Evolutionary conservation across 495 filamentous ascomycete species (phyloP), one percentile per base, ranked within the genome.

Genomic region (Trichoderma gamsii): DNA sequence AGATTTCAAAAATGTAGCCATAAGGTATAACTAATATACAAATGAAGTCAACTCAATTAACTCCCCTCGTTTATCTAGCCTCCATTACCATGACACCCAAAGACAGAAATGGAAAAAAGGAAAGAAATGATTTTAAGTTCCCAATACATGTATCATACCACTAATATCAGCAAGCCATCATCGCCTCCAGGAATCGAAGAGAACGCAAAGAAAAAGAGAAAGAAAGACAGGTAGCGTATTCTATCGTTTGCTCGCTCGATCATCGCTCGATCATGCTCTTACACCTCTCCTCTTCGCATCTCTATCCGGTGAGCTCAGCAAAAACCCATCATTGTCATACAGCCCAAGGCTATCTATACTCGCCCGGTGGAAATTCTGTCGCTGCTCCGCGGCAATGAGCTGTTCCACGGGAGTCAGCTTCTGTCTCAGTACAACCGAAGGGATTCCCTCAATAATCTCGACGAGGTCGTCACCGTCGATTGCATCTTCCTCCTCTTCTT

Each of bases 291-390:
- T 27, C 27, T 49, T 66, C 38, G 65, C 65, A 29, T 66, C 65
- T n/a, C 65, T 32, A 4, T 66, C 65, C 3, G 64, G 64, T 49
- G 71, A 72, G 23, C 71, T 73, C 66, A 72, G 77, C 72, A 83
- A 65, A 67, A 82, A 83, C 15, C 80, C 80, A 35, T 80, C 76
- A 51, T 76, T 64, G 71, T 83, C 80, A 70, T 81, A 83, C 63
- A 78, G 61, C 1, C 70, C 72, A 61, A 77, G 59, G 64, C 74
- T 78, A 27, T 76, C 70, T 15, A 70, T 52, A 23, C 73, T 76
- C 25, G 23, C 52, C 25, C 69, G 68, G n/a, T 69, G 71, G 0
- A 44, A 38, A 4, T 44, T 63, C 56, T 44, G 38, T 65, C 63
- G 35, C 64, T 56, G 59, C 25, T 66, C 63, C 43, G 64, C 68